These are phyloP conservation scores for Cucumis cinereus DNA, from an alignment of 306 rosid genomes.

Conservation along the genomic window DNA sequence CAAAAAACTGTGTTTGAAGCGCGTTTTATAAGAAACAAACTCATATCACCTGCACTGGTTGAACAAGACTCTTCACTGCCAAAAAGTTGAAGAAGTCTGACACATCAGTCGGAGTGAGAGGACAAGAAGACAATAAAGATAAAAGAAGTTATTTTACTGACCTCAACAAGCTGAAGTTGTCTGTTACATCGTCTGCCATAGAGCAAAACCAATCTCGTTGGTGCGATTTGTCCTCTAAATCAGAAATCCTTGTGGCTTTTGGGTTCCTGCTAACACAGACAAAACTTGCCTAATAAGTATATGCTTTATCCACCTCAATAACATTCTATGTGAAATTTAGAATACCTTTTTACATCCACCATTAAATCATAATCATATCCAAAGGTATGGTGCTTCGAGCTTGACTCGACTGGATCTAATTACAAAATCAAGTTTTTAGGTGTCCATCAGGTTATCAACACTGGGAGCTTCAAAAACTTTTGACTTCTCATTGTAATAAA, in stretches of 20 bases:
- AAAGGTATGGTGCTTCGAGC: constrained; percentile 22
- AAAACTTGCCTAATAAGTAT: constrained; percentile 7
- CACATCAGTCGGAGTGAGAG: constrained; percentile 5
- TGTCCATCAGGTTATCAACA: not conserved
- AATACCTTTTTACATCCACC: constrained; percentile 44
- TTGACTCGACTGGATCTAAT: constrained; percentile 37
- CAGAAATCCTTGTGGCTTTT: constrained; percentile 25
- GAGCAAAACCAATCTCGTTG: constrained; percentile 25
- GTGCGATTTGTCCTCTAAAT: constrained; percentile 19
- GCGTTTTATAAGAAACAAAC: not conserved
- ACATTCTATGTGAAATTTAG: not conserved
- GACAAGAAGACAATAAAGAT: constrained; percentile 1
- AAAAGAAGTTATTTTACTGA: constrained; percentile 16
- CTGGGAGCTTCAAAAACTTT: not conserved
- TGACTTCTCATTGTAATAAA: not conserved
- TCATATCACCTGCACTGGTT: constrained; percentile 53
- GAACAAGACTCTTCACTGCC: constrained; percentile 84
- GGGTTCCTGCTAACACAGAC: constrained; percentile 23
- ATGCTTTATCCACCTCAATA: not conserved
- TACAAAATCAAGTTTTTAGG: not conserved
- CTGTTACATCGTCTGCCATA: constrained; percentile 46
- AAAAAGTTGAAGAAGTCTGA: constrained; percentile 12
- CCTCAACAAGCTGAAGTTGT: constrained; percentile 64
- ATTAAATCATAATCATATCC: constrained; percentile 34
- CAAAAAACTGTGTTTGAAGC: not conserved